These are phyloP conservation scores for Collybia mongolica DNA, from an alignment of 768 basidiomycete genomes.

Conservation along the genomic window DNA sequence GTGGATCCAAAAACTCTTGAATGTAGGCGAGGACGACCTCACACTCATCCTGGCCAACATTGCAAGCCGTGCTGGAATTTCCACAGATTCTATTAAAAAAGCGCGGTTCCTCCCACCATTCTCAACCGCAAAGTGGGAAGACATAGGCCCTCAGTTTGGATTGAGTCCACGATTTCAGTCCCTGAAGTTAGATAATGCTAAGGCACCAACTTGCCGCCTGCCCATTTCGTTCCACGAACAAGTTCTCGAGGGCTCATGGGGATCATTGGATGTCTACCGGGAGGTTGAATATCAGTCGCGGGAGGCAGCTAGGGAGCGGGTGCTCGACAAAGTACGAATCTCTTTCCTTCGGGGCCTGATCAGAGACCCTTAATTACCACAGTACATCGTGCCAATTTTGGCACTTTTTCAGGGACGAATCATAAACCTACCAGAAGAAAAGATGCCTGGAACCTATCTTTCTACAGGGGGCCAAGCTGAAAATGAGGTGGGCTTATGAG, in stretches of 20 bases:
- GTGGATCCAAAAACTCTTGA: not conserved
- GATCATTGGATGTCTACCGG: slow-evolving; percentile 10
- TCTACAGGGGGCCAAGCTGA: slow-evolving; percentile 16
- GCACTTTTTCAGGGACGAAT: slow-evolving; percentile 20
- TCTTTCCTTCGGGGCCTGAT: not conserved
- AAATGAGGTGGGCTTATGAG: slow-evolving; percentile 7
- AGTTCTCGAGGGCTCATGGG: slow-evolving; percentile 10
- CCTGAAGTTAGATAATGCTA: slow-evolving; percentile 3
- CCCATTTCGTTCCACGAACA: slow-evolving; percentile 6
- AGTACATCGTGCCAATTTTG: slow-evolving; percentile 19
- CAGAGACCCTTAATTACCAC: not conserved
- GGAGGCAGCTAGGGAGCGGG: slow-evolving; percentile 3
- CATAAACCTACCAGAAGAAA: slow-evolving; percentile 15
- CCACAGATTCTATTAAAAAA: slow-evolving; percentile 8
- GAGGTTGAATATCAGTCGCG: slow-evolving; percentile 11
- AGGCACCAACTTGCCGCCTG: slow-evolving; percentile 4
- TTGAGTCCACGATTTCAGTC: not conserved
- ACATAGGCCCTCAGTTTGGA: slow-evolving; percentile 6
- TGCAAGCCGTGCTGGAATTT: slow-evolving; percentile 4
- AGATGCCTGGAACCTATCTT: slow-evolving; percentile 9
- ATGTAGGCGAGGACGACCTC: not conserved
- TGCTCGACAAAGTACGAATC: slow-evolving; percentile 9
- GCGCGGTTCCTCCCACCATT: slow-evolving; percentile 13
- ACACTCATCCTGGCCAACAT: not conserved
- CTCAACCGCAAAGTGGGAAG: slow-evolving; percentile 13